Percentiles rank a stretch among this genome's conserved stretches.
Evolutionary conservation across 169 alveolate species (phyloP).

Genomic region (Cryptosporidium parvum): DNA sequence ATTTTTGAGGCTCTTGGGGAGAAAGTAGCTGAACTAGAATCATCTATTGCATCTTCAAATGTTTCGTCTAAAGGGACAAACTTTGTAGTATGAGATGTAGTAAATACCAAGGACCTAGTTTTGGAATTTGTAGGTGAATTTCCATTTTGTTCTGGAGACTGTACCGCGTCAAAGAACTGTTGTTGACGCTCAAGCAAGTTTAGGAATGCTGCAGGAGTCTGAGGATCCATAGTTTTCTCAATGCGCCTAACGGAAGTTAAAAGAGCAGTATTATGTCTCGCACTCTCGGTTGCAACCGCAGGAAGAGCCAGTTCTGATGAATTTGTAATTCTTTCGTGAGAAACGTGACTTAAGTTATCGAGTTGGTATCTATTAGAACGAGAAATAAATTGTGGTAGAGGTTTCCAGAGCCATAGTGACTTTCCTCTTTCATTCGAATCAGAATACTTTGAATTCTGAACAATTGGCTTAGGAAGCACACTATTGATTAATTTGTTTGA

Average conservation of each 20-base stretch:
- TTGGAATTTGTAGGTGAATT: conserved; percentile 36
- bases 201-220: conserved; percentile 70
- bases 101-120: conserved; percentile 42
- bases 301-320: conserved; percentile 61
- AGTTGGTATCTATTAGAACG: conserved; percentile 44
- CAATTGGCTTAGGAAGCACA: background rate
- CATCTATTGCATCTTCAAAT: conserved; percentile 74
- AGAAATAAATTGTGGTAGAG: conserved; percentile 68
- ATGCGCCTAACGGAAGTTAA: conserved; percentile 57
- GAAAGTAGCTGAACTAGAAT: conserved; percentile 36
- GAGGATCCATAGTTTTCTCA: conserved; percentile 49
- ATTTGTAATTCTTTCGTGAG: background rate
- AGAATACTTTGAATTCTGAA: conserved; percentile 7
- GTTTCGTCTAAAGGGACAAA: conserved; percentile 43
- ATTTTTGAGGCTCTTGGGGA: conserved; percentile 31
- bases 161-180: conserved; percentile 67
- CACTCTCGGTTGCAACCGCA: conserved; percentile 69
- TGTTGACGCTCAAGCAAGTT: conserved; percentile 66
- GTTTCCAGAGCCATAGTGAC: conserved; percentile 71
- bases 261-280: conserved; percentile 44
- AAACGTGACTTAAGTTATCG: background rate
- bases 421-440: conserved; percentile 64
- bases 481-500: conserved; percentile 8
- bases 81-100: conserved; percentile 37
- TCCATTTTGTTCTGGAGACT: conserved; percentile 49